Percentiles rank a stretch among this genome's conserved stretches.
Evolutionary conservation across 2,329 filamentous ascomycete genomes (phyloP).

Genomic region (Fusarium secorum): DNA sequence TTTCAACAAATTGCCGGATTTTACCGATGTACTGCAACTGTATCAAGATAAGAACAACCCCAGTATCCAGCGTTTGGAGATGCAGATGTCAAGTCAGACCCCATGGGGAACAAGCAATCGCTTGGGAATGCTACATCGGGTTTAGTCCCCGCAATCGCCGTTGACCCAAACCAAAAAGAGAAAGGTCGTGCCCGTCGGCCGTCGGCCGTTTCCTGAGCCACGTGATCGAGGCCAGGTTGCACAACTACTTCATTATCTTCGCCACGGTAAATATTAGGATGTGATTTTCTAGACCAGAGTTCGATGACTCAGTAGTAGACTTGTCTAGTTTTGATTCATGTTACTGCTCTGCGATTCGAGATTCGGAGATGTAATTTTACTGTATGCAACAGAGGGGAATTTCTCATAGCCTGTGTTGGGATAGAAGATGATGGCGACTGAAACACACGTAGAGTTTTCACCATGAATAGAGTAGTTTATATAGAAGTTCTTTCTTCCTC

Average conservation of each 20-base stretch:
- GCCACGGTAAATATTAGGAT: neutral
- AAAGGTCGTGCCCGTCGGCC: neutral
- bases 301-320: fast-evolving
- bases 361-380: fast-evolving
- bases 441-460: neutral
- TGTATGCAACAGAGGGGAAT: fast-evolving
- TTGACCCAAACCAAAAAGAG: fast-evolving
- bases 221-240: fast-evolving
- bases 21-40: fast-evolving
- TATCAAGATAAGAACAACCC: fast-evolving
- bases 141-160: neutral
- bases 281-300: fast-evolving
- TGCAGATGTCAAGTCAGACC: neutral
- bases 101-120: neutral
- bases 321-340: fast-evolving
- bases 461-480: fast-evolving
- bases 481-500: fast-evolving
- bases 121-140: neutral
- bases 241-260: neutral
- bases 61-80: too few relatives aligned
- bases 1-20: fast-evolving
- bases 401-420: fast-evolving
- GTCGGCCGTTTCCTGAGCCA: neutral
- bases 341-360: fast-evolving
- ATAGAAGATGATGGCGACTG: too few relatives aligned